Evolutionary conservation across 176 grass and related monocot species (phyloP).

Genomic region (Oryza brachyantha): DNA sequence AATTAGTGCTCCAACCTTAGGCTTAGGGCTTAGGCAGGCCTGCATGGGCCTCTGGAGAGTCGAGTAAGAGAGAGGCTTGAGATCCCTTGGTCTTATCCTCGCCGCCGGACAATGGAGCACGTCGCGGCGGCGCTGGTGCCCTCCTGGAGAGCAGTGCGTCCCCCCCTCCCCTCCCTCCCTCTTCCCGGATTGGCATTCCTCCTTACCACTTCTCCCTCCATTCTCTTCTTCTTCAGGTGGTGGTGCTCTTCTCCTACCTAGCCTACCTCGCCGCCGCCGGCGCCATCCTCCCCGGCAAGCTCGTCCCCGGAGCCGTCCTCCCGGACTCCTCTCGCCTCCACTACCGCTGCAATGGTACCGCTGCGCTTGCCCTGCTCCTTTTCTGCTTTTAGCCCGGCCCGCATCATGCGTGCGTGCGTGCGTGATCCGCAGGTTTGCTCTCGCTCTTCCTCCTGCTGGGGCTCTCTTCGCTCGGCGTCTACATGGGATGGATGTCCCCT

Average conservation of each 20-base stretch:
- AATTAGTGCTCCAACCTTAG: too few species aligned
- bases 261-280: slow-evolving; percentile 71
- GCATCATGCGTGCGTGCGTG: neutral
- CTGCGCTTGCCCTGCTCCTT: neutral
- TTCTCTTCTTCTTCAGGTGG: slow-evolving; percentile 34
- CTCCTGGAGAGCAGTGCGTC: slow-evolving; percentile 51
- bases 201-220: neutral
- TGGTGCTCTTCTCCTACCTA: slow-evolving; percentile 66
- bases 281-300: slow-evolving; percentile 66
- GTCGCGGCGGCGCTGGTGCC: slow-evolving; percentile 43
- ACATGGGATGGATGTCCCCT: slow-evolving; percentile 63
- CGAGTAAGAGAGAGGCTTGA: too few species aligned
- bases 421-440: slow-evolving; percentile 52
- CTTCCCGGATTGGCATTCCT: neutral
- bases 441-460: slow-evolving; percentile 55
- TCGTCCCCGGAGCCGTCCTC: slow-evolving; percentile 69
- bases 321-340: slow-evolving; percentile 78
- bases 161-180: neutral
- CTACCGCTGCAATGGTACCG: slow-evolving; percentile 86
- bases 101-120: slow-evolving; percentile 30
- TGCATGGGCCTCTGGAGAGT: too few species aligned
- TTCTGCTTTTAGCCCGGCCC: too few species aligned
- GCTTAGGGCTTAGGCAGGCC: too few species aligned
- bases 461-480: slow-evolving; percentile 43
- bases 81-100: neutral